phyloP scores from a whole-genome alignment of 441 rosid genomes.

The Adansonia gregorii region DNA sequence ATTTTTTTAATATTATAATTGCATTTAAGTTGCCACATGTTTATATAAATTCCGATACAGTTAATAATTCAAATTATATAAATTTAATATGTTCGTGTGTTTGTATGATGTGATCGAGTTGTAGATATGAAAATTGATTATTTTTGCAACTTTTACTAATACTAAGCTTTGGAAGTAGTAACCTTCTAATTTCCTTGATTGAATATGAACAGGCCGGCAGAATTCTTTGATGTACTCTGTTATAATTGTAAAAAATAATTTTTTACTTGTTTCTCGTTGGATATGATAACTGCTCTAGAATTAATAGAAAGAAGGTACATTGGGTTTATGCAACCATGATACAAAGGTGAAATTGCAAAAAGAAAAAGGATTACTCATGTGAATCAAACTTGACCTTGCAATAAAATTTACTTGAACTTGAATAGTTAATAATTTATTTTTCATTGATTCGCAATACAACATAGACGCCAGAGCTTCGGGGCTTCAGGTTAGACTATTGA shows the following conservation, averaged over 20 bases:
- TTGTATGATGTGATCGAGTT: no score
- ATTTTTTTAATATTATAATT: no score
- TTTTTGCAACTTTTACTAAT: no score
- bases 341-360: neutral
- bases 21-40: no score
- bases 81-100: no score
- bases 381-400: conserved; percentile 16
- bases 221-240: neutral
- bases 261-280: neutral
- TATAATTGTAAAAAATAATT: neutral
- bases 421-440: neutral
- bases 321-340: neutral
- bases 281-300: neutral
- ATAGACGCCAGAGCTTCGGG: no score
- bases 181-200: neutral
- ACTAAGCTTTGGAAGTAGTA: no score
- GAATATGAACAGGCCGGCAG: neutral
- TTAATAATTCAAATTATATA: no score
- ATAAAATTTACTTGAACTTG: conserved; percentile 19
- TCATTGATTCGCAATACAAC: neutral
- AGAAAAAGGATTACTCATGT: neutral
- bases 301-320: neutral
- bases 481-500: no score
- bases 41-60: no score
- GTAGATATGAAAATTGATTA: no score